Percentiles rank a stretch among this genome's conserved stretches.
phyloP scores from a whole-genome alignment of 495 filamentous ascomycete genomes.

The Parathielavia appendiculata region DNA sequence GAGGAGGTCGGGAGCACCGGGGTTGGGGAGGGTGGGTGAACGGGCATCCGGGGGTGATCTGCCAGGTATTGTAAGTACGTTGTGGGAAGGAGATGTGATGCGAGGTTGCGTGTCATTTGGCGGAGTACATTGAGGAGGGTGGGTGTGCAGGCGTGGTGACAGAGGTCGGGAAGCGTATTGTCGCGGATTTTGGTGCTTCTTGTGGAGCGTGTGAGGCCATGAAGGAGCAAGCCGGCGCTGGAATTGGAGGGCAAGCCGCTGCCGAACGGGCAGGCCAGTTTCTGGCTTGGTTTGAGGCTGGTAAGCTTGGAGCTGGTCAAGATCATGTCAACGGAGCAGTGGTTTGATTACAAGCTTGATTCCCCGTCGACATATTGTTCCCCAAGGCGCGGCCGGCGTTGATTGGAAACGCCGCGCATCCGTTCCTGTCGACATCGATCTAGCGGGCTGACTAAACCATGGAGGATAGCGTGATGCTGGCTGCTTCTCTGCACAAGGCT shows the following conservation, averaged over 20 bases:
- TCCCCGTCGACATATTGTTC: conserved; percentile 61
- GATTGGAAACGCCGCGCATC: conserved; percentile 67
- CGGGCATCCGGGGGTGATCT: too few relatives aligned
- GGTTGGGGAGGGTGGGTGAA: too few relatives aligned
- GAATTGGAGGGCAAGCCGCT: conserved; percentile 59
- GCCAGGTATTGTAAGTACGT: too few relatives aligned
- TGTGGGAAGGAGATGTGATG: conserved; percentile 52
- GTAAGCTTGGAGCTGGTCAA: conserved; percentile 48
- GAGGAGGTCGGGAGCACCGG: too few relatives aligned
- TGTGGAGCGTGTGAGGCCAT: conserved; percentile 58
- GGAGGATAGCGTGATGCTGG: conserved; percentile 65
- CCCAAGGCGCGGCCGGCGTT: conserved; percentile 52
- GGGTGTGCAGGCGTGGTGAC: conserved; percentile 46
- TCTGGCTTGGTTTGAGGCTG: conserved; percentile 54
- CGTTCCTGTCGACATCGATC: conserved; percentile 66
- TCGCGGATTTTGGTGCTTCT: conserved; percentile 56
- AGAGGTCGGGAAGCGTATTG: conserved; percentile 45
- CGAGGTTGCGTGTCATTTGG: conserved; percentile 50
- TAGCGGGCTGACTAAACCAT: conserved; percentile 66
- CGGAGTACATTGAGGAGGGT: conserved; percentile 52
- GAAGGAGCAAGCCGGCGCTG: conserved; percentile 53
- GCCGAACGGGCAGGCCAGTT: conserved; percentile 55
- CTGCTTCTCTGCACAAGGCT: conserved; percentile 52
- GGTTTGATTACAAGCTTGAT: conserved; percentile 69
- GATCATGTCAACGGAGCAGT: conserved; percentile 51